A percentile compares a stretch with the other conserved stretches of the same genome.
Conservation (phyloP, 148 eudicot species). For the Rheum nobile region DNA sequence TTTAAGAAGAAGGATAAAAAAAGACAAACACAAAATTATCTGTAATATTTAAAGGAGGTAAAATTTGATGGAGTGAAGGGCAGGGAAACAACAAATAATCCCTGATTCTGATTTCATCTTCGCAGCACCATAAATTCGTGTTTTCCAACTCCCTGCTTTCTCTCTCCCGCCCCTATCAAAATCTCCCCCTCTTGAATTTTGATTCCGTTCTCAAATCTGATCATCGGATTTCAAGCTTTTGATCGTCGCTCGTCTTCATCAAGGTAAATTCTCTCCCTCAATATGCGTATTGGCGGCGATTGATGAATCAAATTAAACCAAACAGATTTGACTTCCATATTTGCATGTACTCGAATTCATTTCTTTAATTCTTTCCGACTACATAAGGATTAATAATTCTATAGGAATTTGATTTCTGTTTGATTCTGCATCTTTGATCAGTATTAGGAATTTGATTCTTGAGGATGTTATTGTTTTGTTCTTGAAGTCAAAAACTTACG, state of each 20-base stretch:
- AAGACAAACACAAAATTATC: neutral
- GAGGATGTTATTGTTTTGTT: too few species aligned
- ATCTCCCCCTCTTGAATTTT: neutral
- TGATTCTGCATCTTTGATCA: too few species aligned
- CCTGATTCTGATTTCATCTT: neutral
- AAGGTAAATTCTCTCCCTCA: neutral
- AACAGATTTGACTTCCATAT: neutral
- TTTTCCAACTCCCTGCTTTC: neutral
- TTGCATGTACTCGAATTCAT: neutral
- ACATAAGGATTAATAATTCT: neutral
- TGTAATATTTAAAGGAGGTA: neutral
- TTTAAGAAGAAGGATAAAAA: neutral
- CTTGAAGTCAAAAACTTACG: too few species aligned
- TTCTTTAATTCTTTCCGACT: too few species aligned
- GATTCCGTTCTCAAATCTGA: neutral
- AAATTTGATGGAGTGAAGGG: neutral
- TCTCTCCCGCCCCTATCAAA: neutral
- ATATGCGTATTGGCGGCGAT: neutral
- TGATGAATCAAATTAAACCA: neutral
- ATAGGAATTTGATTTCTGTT: too few species aligned
- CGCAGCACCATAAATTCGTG: neutral
- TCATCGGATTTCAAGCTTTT: neutral
- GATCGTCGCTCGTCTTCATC: neutral
- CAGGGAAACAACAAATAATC: neutral
- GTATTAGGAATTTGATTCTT: too few species aligned